These are phyloP conservation scores for Rusavskia elegans DNA, from an alignment of 495 filamentous ascomycete genomes.

Conservation along the genomic window DNA sequence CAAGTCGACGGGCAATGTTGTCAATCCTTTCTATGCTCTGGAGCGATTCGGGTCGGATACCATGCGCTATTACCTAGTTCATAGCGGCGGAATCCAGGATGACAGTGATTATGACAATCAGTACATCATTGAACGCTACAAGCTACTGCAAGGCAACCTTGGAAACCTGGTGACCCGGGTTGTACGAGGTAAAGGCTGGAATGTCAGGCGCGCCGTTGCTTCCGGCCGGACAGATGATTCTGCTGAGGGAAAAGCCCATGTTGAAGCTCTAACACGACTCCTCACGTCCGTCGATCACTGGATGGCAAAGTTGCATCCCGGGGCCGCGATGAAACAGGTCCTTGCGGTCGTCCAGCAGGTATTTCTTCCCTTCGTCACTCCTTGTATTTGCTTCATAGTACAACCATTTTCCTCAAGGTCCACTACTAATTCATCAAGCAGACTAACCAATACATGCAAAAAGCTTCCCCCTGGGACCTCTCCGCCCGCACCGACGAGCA, in stretches of 20 bases:
- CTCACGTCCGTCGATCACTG: conserved; percentile 26
- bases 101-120: conserved; percentile 77
- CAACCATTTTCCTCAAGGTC: not conserved
- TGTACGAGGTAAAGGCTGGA: conserved; percentile 49
- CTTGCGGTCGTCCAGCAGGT: conserved; percentile 45
- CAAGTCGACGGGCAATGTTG: conserved; percentile 85
- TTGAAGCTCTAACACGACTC: conserved; percentile 16
- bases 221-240: not conserved
- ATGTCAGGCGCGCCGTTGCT: conserved; percentile 23
- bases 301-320: conserved; percentile 52
- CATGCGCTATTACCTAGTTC: conserved; percentile 74
- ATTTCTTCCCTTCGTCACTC: conserved; percentile 8
- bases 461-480: conserved; percentile 40
- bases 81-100: conserved; percentile 54
- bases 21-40: conserved; percentile 87
- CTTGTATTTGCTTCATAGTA: too few species aligned
- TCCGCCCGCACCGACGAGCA: conserved; percentile 15
- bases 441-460: conserved; percentile 57
- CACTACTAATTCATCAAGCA: conserved; percentile 17
- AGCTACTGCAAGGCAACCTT: conserved; percentile 51
- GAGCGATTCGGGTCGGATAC: conserved; percentile 75
- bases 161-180: conserved; percentile 67
- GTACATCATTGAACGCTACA: conserved; percentile 59
- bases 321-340: conserved; percentile 46
- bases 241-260: not conserved